phyloP scores from a whole-genome alignment of 1,284 basidiomycete species.

The Xerocomus amazonicus region DNA sequence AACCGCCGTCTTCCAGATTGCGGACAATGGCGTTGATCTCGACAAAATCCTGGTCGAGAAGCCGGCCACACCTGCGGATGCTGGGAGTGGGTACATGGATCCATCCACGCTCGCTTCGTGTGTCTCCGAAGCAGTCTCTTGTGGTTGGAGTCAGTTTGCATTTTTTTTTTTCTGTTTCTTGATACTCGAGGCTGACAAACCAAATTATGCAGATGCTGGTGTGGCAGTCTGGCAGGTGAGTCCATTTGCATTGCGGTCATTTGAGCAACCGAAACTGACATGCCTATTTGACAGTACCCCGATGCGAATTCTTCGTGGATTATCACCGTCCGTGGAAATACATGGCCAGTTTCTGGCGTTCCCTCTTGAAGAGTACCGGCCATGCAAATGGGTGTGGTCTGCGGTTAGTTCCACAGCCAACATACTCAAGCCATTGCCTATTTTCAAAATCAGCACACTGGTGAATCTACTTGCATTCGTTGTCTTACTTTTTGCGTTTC shows the following conservation, averaged over 20 bases:
- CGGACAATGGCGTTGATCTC: slow-evolving; percentile 50
- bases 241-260: neutral
- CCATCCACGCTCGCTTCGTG: slow-evolving; percentile 2
- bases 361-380: neutral
- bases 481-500: neutral
- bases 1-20: slow-evolving; percentile 57
- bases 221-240: slow-evolving; percentile 43
- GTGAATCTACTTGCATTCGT: neutral
- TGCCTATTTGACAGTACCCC: slow-evolving; percentile 25
- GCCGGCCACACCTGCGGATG: slow-evolving; percentile 50
- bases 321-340: slow-evolving; percentile 23
- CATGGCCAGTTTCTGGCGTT: slow-evolving; percentile 19
- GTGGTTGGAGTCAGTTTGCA: slow-evolving; percentile 7
- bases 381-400: neutral
- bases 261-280: slow-evolving; percentile 30
- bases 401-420: too few species aligned
- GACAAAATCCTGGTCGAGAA: slow-evolving; percentile 62
- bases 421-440: too few species aligned
- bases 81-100: slow-evolving; percentile 36
- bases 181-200: slow-evolving; percentile 5
- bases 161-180: neutral
- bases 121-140: slow-evolving; percentile 3
- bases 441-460: too few species aligned
- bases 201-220: slow-evolving; percentile 43
- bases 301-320: slow-evolving; percentile 28